Conservation (phyloP, 495 filamentous ascomycete species). For the Pyrenula massariospora region DNA sequence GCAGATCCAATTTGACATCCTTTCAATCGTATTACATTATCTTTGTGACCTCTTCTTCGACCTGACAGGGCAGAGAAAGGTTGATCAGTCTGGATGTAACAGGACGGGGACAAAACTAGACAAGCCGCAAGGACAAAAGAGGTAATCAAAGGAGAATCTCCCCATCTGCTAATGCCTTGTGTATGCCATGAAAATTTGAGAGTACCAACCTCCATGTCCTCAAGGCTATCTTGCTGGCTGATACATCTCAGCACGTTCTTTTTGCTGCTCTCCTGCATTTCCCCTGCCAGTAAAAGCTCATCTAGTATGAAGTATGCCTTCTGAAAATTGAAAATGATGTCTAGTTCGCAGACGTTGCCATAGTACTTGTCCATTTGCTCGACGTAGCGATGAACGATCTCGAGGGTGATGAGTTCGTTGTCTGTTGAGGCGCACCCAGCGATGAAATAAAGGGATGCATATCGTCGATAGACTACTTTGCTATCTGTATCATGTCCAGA, state of each 20-base stretch:
- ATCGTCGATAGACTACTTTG: slow-evolving; percentile 97
- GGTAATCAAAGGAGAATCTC: too few relatives aligned
- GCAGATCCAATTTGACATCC: too few relatives aligned
- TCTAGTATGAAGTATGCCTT: slow-evolving; percentile 99
- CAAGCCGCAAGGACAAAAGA: too few relatives aligned
- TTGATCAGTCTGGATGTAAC: slow-evolving; percentile 2
- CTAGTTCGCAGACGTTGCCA: slow-evolving; percentile 97
- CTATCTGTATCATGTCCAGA: slow-evolving; percentile 64
- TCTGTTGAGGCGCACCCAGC: slow-evolving; percentile 89
- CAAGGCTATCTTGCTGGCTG: slow-evolving; percentile 83
- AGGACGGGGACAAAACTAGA: too few relatives aligned
- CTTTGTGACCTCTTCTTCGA: slow-evolving; percentile 92
- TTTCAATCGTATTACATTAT: slow-evolving; percentile 88
- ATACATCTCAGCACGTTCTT: slow-evolving; percentile 96
- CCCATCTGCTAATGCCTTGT: not conserved
- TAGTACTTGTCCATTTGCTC: slow-evolving; percentile 99
- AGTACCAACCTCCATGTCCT: slow-evolving; percentile 90
- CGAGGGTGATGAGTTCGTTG: slow-evolving; percentile 95
- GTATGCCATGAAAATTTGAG: not conserved
- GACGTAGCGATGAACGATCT: slow-evolving; percentile 97
- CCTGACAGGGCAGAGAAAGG: slow-evolving; percentile 39
- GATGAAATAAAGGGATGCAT: slow-evolving; percentile 98
- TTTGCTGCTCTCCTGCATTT: slow-evolving; percentile 98
- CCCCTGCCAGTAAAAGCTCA: slow-evolving; percentile 87
- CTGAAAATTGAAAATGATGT: slow-evolving; percentile 99